These are phyloP conservation scores for Trichosporon sp. DNA, from an alignment of 1,284 basidiomycete genomes.

Conservation along the genomic window DNA sequence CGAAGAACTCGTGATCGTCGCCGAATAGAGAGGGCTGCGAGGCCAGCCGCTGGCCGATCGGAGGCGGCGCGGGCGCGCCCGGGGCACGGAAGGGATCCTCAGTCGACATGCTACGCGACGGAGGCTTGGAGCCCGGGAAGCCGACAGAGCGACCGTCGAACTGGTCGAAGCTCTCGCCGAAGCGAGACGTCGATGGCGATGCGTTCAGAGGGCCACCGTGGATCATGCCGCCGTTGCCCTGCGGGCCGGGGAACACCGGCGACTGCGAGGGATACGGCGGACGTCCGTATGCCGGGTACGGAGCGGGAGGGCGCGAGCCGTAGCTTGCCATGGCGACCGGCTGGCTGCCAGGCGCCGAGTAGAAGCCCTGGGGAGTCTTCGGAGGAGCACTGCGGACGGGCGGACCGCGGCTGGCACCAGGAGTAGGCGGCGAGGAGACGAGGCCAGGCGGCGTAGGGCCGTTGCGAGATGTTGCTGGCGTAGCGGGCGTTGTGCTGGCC, in stretches of 20 bases:
- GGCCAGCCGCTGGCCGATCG: constrained; percentile 29
- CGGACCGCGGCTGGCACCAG: constrained; percentile 26
- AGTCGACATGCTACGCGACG: constrained; percentile 20
- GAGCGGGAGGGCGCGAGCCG: constrained; percentile 12
- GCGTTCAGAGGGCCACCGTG: constrained; percentile 16
- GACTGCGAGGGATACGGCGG: constrained; percentile 22
- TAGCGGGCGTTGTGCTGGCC: constrained; percentile 8
- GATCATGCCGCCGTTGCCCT: constrained; percentile 23
- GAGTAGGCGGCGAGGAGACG: constrained; percentile 90
- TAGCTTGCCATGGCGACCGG: constrained; percentile 12
- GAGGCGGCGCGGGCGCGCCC: constrained; percentile 20
- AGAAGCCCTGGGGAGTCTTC: constrained; percentile 36
- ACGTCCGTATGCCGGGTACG: constrained; percentile 3
- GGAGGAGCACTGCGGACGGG: constrained; percentile 20
- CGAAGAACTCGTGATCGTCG: constrained; percentile 8
- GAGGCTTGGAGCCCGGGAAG: constrained; percentile 22
- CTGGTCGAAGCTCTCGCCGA: constrained; percentile 17
- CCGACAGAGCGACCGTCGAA: constrained; percentile 28
- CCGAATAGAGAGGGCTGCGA: constrained; percentile 14
- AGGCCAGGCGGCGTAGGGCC: constrained; percentile 54
- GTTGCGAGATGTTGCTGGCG: constrained; percentile 20
- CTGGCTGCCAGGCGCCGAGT: constrained; percentile 3
- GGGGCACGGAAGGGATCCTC: constrained; percentile 34
- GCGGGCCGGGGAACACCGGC: constrained; percentile 25
- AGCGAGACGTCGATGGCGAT: constrained; percentile 27